Conservation (phyloP, 345 rosid genomes). For the Pugionium dolabratum region DNA sequence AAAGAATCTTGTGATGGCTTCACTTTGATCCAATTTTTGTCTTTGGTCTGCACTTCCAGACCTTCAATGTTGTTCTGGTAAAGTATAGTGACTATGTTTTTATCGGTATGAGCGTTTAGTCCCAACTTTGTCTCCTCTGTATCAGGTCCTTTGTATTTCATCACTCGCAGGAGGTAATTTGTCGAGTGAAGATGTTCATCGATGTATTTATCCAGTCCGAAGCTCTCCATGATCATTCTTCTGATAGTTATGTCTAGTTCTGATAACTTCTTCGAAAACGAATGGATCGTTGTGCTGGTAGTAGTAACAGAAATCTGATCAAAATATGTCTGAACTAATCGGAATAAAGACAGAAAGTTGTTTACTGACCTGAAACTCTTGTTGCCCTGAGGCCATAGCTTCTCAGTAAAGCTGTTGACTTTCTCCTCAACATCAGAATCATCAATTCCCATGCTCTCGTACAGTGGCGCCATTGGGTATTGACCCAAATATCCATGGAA, state of each 20-base stretch:
- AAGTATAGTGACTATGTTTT: slow-evolving; percentile 61
- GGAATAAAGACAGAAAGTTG: neutral
- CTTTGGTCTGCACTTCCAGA: slow-evolving; percentile 50
- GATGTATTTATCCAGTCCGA: slow-evolving; percentile 48
- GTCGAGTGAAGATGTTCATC: slow-evolving; percentile 65
- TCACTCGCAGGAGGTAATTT: slow-evolving; percentile 52
- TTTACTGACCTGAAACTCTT: slow-evolving; percentile 51
- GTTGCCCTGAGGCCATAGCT: slow-evolving; percentile 61
- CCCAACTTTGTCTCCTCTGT: slow-evolving; percentile 55
- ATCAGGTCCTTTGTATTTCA: slow-evolving; percentile 59
- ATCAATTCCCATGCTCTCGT: slow-evolving; percentile 68
- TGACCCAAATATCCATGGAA: slow-evolving; percentile 62
- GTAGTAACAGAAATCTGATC: neutral
- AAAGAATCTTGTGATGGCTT: slow-evolving; percentile 58
- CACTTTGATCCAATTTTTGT: slow-evolving; percentile 52
- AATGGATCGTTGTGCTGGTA: slow-evolving; percentile 46
- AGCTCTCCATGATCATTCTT: slow-evolving; percentile 59
- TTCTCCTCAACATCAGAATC: slow-evolving; percentile 41
- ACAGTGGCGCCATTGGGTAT: slow-evolving; percentile 54
- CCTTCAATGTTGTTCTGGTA: slow-evolving; percentile 66
- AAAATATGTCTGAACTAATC: neutral
- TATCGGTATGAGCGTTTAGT: slow-evolving; percentile 52
- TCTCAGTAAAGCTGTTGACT: slow-evolving; percentile 42
- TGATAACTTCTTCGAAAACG: slow-evolving; percentile 43
- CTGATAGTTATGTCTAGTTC: slow-evolving; percentile 48